Evolutionary conservation across 805 yeast species (phyloP).

Genomic region (Starmerella scarabaei): DNA sequence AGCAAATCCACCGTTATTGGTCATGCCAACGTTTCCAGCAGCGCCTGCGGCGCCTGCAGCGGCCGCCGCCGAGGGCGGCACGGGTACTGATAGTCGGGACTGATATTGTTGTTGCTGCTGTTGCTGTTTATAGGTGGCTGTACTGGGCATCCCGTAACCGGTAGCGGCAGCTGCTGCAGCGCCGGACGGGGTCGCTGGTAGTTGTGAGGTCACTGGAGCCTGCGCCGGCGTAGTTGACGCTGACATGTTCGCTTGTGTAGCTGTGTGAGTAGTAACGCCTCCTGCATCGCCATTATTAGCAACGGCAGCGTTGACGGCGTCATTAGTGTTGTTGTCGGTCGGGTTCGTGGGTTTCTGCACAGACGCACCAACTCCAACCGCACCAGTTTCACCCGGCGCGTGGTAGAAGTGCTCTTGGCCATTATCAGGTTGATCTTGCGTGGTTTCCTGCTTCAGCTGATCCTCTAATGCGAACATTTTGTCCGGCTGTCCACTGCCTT

Average conservation of each 20-base stretch:
- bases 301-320: too few species aligned
- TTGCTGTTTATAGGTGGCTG: neutral
- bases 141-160: slow-evolving; percentile 4
- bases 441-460: neutral
- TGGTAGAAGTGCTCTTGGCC: slow-evolving; percentile 12
- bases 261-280: too few species aligned
- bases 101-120: neutral
- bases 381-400: slow-evolving; percentile 7
- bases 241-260: too few species aligned
- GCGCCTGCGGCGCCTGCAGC: neutral
- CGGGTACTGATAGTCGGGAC: neutral
- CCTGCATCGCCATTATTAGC: too few species aligned
- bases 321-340: too few species aligned
- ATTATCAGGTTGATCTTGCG: slow-evolving; percentile 7
- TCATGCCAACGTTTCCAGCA: neutral
- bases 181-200: too few species aligned
- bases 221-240: too few species aligned
- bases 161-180: slow-evolving; percentile 2
- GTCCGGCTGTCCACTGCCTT: slow-evolving; percentile 1
- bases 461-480: neutral
- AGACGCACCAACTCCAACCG: slow-evolving; percentile 2
- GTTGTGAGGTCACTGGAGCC: too few species aligned
- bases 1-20: neutral
- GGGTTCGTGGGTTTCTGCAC: neutral
- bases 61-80: neutral